These are phyloP conservation scores for Crepidotus sp. DNA, from an alignment of 1,284 basidiomycete species.

Conservation along the genomic window DNA sequence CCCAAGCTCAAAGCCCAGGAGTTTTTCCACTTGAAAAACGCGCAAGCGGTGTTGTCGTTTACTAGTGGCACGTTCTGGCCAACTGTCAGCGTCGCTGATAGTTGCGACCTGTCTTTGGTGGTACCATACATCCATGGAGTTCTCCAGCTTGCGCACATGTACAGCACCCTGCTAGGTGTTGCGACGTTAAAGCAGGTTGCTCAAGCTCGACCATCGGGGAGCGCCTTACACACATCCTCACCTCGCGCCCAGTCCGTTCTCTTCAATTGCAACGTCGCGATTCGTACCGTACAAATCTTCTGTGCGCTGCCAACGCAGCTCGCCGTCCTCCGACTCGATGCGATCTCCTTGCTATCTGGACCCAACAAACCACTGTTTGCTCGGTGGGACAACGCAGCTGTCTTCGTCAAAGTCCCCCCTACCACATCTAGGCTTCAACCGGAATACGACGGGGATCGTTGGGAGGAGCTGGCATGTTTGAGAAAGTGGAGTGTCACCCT, in stretches of 20 bases:
- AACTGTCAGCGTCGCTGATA: conserved; percentile 22
- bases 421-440: conserved; percentile 27
- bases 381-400: conserved; percentile 32
- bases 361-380: conserved; percentile 23
- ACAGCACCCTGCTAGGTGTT: conserved; percentile 62
- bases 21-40: conserved; percentile 37
- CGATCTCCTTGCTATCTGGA: conserved; percentile 25
- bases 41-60: conserved; percentile 32
- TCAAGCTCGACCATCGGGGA: conserved; percentile 22
- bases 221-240: conserved; percentile 6
- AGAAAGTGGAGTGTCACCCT: conserved; percentile 49
- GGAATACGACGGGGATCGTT: conserved; percentile 33
- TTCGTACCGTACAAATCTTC: conserved; percentile 39
- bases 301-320: conserved; percentile 41
- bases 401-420: conserved; percentile 36
- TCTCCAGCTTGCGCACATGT: conserved; percentile 65
- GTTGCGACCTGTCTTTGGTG: conserved; percentile 32
- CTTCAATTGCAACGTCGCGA: conserved; percentile 26
- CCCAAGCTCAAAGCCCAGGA: conserved; percentile 35
- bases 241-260: conserved; percentile 18
- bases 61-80: conserved; percentile 24
- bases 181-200: conserved; percentile 43
- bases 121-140: conserved; percentile 36
- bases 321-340: conserved; percentile 39
- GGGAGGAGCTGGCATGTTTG: conserved; percentile 75